Base-by-base conservation (phyloP, 78 protist genomes). In the Chrysochromulina tobinii region DNA sequence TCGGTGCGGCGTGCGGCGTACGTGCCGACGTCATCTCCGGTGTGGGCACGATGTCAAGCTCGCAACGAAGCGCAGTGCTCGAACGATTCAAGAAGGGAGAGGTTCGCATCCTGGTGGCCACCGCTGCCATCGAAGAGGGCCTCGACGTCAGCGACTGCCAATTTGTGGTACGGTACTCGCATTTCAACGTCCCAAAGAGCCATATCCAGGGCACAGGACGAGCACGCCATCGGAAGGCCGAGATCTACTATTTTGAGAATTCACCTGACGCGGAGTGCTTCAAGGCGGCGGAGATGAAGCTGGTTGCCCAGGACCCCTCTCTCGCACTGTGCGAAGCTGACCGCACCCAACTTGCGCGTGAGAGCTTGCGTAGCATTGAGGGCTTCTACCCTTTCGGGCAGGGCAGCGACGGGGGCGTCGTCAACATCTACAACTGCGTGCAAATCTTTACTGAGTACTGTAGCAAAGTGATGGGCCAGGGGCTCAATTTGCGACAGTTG, bases 121-220 rank as follows among this genome's bases (percentile, higher is more conserved):
- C 89, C 27, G 54, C 38, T 1, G 89, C 89, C n/a, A 11, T 84
- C 55, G 89, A 84, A 73, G 89, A 84, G 73, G 89, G 89, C 73
- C 5, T 84, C n/a, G 89, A 84, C 73, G 69, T 84, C 58, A 20
- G 75, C 21, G 89, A 84, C 73, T 84, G 89, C 73, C 58, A 11
- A 5, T 61, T 84, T 2, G 85, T 77, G 38, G 18, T 77, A 1
- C 85, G 85, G 5, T 77, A 77, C 85, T 14, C 15, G 5, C 17
- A 51, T 55, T 14, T 77, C 85, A 3, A 20, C 85, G 51, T 59
- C 54, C 1, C 85, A 1, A 77, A 77, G 58, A 18, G 21, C 59
- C 85, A 77, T 23, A 77, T 77, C 11, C 85, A 77, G 58, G 85
- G 85, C 58, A 5, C 85, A 3, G 85, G 85, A 55, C 54, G 85